phyloP scores from a whole-genome alignment of 345 rosid genomes.

The Iberis pinnata region DNA sequence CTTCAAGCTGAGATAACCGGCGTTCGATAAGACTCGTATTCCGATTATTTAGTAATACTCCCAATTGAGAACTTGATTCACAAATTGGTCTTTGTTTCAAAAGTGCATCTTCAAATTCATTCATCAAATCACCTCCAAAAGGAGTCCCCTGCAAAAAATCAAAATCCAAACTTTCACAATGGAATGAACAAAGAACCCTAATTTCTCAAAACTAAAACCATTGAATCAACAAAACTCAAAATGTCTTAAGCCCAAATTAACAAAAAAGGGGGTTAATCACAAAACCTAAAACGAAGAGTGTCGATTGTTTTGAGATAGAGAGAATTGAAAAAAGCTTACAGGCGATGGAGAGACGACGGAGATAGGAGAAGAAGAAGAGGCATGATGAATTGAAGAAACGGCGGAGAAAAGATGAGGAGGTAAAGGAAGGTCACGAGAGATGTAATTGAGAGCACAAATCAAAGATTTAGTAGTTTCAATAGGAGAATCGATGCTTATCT shows the following conservation, averaged over 20 bases:
- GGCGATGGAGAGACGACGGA: conserved; percentile 46
- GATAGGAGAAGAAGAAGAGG: conserved; percentile 58
- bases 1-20: conserved; percentile 83
- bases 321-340: neutral
- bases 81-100: conserved; percentile 48
- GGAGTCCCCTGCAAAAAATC: conserved; percentile 38
- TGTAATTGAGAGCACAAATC: conserved; percentile 72
- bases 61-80: conserved; percentile 50
- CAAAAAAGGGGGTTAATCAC: neutral
- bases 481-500: conserved; percentile 31
- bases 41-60: conserved; percentile 46
- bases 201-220: conserved; percentile 1
- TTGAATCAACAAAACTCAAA: conserved; percentile 9
- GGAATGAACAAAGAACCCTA: neutral
- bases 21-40: conserved; percentile 51
- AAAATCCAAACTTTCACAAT: neutral
- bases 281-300: conserved; percentile 7
- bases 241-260: neutral
- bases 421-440: conserved; percentile 86
- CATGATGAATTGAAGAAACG: conserved; percentile 62
- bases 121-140: conserved; percentile 54
- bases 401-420: conserved; percentile 59
- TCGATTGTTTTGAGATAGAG: neutral
- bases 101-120: conserved; percentile 78
- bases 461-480: conserved; percentile 58